phyloP scores from a whole-genome alignment of 495 filamentous ascomycete species.

The Neurospora sp. region DNA sequence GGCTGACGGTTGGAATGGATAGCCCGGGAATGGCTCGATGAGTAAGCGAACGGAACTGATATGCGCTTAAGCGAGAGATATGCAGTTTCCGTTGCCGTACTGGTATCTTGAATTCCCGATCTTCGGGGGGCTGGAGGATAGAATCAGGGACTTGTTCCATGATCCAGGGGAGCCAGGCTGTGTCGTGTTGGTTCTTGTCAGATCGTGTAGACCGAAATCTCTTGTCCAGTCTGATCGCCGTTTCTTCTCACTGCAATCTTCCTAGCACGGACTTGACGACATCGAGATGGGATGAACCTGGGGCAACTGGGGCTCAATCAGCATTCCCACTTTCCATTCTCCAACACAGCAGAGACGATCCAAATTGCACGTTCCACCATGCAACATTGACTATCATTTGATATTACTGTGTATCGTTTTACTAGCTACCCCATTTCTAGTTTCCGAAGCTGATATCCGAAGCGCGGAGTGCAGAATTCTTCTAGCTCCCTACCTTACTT shows the following conservation, averaged over 20 bases:
- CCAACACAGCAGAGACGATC: background rate
- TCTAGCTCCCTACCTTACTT: background rate
- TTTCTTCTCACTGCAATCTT: background rate
- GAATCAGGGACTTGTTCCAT: background rate
- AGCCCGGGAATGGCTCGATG: background rate
- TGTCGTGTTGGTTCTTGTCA: background rate
- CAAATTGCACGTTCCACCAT: background rate
- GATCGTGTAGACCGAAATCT: background rate
- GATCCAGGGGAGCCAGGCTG: background rate
- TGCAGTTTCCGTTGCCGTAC: background rate
- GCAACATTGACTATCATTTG: background rate
- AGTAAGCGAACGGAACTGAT: background rate
- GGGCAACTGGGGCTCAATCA: background rate
- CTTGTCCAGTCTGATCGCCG: background rate
- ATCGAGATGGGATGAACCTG: background rate
- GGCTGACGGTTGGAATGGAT: background rate
- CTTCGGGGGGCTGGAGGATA: background rate
- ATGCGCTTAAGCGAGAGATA: background rate
- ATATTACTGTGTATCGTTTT: background rate
- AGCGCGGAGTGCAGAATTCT: background rate
- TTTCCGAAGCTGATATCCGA: background rate
- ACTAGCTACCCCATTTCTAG: background rate
- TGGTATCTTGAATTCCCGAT: background rate
- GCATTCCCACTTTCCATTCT: background rate
- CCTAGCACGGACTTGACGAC: background rate